Conservation (phyloP, 2,329 filamentous ascomycete genomes). For the Ascochyta clinopodiicola region DNA sequence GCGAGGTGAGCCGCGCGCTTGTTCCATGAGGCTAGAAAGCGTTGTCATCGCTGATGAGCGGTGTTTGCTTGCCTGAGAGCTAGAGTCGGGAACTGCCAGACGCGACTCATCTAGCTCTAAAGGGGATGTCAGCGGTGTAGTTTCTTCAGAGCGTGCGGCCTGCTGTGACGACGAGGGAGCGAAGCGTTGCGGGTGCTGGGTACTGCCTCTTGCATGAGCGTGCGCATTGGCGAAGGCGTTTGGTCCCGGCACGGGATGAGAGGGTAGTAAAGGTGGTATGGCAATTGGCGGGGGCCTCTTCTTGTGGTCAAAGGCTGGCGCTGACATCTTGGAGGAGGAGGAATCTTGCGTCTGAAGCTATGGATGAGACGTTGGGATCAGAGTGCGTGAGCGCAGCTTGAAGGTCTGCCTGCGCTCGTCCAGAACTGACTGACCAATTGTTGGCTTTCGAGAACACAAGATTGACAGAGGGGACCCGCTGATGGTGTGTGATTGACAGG, state of each 20-base stretch:
- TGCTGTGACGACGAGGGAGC: constrained; percentile 14
- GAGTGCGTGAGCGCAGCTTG: neutral
- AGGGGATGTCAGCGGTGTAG: constrained; percentile 22
- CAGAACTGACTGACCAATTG: neutral
- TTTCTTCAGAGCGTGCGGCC: constrained; percentile 7
- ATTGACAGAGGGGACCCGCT: neutral
- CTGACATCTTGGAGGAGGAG: constrained; percentile 22
- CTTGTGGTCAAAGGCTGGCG: constrained; percentile 22
- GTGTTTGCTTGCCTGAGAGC: constrained; percentile 23
- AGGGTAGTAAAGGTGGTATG: constrained; percentile 22
- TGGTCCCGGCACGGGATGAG: constrained; percentile 18
- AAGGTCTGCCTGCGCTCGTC: neutral
- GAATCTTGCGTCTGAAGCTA: neutral
- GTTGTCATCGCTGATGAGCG: constrained; percentile 27
- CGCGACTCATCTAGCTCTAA: constrained; percentile 15
- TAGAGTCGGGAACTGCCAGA: constrained; percentile 17
- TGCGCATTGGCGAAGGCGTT: constrained; percentile 27
- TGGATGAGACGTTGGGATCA: neutral
- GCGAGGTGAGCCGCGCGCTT: constrained; percentile 29
- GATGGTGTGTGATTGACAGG: neutral
- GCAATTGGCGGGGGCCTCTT: constrained; percentile 37
- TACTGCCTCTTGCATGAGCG: constrained; percentile 8
- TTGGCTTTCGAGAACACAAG: neutral
- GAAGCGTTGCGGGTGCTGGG: constrained; percentile 20
- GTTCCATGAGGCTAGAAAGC: constrained; percentile 35